Evolutionary conservation across 768 basidiomycete species (phyloP), one percentile per base, ranked within the genome.

Genomic region (Pluteus cervinus): DNA sequence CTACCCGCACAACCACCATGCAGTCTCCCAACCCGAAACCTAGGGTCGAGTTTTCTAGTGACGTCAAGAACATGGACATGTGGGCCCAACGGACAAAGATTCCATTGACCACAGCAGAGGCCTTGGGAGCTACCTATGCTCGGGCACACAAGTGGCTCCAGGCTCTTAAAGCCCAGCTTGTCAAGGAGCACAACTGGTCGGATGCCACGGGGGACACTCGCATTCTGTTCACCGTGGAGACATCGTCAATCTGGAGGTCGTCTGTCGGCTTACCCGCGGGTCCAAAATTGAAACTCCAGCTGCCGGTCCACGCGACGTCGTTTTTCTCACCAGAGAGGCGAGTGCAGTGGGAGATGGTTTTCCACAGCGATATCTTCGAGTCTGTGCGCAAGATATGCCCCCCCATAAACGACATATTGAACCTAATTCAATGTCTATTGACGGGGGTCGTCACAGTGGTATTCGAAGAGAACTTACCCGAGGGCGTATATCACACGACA

Each of bases 301-400:
- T 89, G 24, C 86, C 86, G 6, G 68, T 79, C 41, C 78, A 88
- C 45, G 86, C 86, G 25, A 81, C 79, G 26, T 86, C 86, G 17
- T 89, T 90, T 61, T 90, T 89, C 64, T 83, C 81, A 33, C 85
- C 85, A 8, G 84, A 89, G 55, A 67, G 86, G 48, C 76, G 84
- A 42, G 74, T 88, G 31, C 86, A 88, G 55, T 90, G 87, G 86
- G 77, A 88, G 56, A 87, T 88, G 86, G 84, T 87, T 50, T 90
- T 90, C 54, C 86, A 82, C 55, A 76, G 75, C 51, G 81, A 82
- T 58, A 75, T 78, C 35, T 84, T 83, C 60, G 79, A 80, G 50
- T 79, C 76, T 20, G 71, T 81, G 39, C 69, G 81, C 23, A 79
- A 80, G 56, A 73, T 79, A 47, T 74, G 76, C 39, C 71, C 74